These are phyloP conservation scores for Fusarium hostae DNA, from an alignment of 2,329 filamentous ascomycete genomes.

Conservation along the genomic window DNA sequence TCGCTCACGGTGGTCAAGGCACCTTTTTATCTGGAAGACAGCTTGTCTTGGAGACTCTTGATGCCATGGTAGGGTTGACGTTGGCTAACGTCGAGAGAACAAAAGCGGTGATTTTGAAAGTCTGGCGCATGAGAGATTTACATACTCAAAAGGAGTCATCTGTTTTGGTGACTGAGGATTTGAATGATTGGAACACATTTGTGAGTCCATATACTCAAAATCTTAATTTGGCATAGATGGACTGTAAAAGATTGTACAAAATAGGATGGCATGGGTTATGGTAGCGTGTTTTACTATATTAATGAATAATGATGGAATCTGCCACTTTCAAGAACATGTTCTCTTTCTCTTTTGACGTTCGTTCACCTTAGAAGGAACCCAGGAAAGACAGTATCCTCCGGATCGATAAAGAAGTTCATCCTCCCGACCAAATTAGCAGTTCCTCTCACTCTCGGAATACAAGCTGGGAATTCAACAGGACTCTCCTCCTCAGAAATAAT, in stretches of 20 bases:
- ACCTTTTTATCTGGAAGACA: conserved; percentile 23
- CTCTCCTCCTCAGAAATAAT: conserved; percentile 19
- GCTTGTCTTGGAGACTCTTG: conserved; percentile 35
- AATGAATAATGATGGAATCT: conserved; percentile 12
- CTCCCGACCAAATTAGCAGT: conserved; percentile 18
- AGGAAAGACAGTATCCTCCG: conserved; percentile 9
- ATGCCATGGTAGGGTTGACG: conserved; percentile 53
- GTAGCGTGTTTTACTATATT: background rate
- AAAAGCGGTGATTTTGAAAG: conserved; percentile 57
- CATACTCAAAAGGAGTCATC: conserved; percentile 10
- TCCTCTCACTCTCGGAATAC: conserved; percentile 32
- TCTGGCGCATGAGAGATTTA: conserved; percentile 58
- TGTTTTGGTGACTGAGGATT: background rate
- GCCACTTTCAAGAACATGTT: accelerated
- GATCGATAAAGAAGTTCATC: conserved; percentile 38
- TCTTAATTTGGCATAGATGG: conserved; percentile 39
- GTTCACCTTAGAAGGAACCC: conserved; percentile 19
- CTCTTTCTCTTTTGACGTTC: accelerated
- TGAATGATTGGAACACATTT: conserved; percentile 44
- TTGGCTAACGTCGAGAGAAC: conserved; percentile 57
- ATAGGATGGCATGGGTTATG: accelerated
- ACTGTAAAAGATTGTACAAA: background rate
- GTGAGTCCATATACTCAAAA: conserved; percentile 45
- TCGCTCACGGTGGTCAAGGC: background rate
- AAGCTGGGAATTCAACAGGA: conserved; percentile 28